Conservation (phyloP, 805 yeast genomes). For the Candida orba region DNA sequence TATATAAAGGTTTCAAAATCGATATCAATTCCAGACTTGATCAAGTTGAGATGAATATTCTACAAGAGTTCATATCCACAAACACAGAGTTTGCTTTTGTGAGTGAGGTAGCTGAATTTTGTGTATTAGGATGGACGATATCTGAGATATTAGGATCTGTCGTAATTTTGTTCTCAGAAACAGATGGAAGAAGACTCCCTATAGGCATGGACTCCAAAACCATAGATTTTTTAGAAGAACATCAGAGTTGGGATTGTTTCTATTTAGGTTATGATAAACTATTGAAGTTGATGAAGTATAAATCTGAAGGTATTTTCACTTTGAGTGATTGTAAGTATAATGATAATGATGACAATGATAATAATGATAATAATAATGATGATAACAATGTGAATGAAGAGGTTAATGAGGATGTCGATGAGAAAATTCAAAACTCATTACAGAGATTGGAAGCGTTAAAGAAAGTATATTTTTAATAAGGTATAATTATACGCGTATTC, state of each 20-base stretch:
- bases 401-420: not conserved
- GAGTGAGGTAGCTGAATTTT: not conserved
- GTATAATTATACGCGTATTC: too few species aligned
- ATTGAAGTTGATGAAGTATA: not conserved
- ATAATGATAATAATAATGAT: not conserved
- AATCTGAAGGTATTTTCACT: too few species aligned
- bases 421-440: conserved; percentile 4
- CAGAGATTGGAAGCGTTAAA: conserved; percentile 10
- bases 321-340: too few species aligned
- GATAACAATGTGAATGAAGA: not conserved
- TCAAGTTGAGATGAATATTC: not conserved
- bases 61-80: not conserved
- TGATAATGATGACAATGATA: not conserved
- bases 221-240: conserved; percentile 1
- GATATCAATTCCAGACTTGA: not conserved
- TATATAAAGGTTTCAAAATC: not conserved
- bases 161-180: not conserved
- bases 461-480: conserved; percentile 9
- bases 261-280: not conserved
- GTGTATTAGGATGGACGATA: conserved; percentile 2
- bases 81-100: not conserved
- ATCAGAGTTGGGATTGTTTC: conserved; percentile 5
- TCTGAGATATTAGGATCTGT: not conserved
- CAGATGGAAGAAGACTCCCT: conserved; percentile 3
- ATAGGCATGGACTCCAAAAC: not conserved